Conservation (phyloP, 176 grass and related monocot genomes). For the Phoenix dactylifera region DNA sequence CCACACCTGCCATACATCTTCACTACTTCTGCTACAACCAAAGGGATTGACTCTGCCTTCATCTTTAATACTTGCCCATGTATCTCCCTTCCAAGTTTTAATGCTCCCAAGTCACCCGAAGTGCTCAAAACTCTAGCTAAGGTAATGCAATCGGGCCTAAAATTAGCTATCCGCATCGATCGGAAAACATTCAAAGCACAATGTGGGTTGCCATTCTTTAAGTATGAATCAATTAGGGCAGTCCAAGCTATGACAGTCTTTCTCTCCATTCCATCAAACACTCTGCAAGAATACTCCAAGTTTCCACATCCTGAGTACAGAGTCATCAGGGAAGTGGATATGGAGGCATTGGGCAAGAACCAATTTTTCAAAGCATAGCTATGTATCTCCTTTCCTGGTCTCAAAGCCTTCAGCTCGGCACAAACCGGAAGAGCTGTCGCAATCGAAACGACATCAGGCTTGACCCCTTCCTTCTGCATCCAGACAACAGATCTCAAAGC, state of each 20-base stretch:
- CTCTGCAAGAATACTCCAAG: constrained; percentile 44
- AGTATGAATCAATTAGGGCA: constrained; percentile 65
- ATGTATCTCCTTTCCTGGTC: constrained; percentile 65
- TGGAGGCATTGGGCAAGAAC: constrained; percentile 67
- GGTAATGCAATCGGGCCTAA: constrained; percentile 57
- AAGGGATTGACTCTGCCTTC: constrained; percentile 39
- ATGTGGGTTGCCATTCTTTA: constrained; percentile 50
- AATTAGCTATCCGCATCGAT: constrained; percentile 44
- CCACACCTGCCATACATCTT: constrained; percentile 70
- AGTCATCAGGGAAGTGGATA: constrained; percentile 76
- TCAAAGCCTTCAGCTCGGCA: constrained; percentile 48
- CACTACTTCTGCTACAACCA: constrained; percentile 56
- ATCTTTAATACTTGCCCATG: constrained; percentile 63
- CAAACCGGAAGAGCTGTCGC: constrained; percentile 78
- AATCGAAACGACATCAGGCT: constrained; percentile 58
- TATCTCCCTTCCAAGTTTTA: constrained; percentile 49
- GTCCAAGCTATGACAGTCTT: constrained; percentile 84
- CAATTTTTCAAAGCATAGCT: constrained; percentile 64
- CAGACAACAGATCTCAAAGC: constrained; percentile 70
- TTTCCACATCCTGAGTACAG: constrained; percentile 46
- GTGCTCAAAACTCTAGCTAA: constrained; percentile 63
- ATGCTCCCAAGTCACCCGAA: constrained; percentile 29
- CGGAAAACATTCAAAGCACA: constrained; percentile 58
- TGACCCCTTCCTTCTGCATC: constrained; percentile 89
- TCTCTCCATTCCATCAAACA: constrained; percentile 59